A percentile compares a stretch with the other conserved stretches of the same genome.
phyloP scores from a whole-genome alignment of 177 flowering plant genomes.

The Vitis hybrid region DNA sequence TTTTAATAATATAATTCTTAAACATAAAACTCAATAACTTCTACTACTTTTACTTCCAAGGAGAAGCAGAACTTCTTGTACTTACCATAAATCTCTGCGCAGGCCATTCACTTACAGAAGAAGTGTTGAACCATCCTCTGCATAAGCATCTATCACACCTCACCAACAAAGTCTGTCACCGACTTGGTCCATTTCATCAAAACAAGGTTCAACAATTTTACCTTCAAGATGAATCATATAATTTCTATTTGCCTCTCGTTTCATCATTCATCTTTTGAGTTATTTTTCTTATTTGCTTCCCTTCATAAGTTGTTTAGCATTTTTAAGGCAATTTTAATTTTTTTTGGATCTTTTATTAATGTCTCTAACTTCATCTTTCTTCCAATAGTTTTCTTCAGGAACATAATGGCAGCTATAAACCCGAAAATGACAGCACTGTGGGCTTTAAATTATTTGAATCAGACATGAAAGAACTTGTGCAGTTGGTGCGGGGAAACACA shows the following conservation, averaged over 20 bases:
- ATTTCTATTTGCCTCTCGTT: no score
- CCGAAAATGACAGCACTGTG: neutral
- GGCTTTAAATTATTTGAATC: conserved; percentile 30
- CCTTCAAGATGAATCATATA: no score
- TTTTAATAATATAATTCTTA: no score
- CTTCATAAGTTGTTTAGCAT: no score
- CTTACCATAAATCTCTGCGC: conserved; percentile 43
- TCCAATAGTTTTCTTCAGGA: no score
- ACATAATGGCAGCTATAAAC: conserved; percentile 1
- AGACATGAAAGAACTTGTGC: conserved; percentile 61
- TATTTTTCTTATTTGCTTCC: no score
- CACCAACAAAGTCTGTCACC: conserved; percentile 34
- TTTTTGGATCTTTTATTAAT: no score
- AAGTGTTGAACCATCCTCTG: conserved; percentile 30
- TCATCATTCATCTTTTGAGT: no score
- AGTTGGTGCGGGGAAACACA: conserved; percentile 40
- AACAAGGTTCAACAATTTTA: no score
- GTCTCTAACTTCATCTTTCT: no score
- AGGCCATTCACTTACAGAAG: conserved; percentile 28
- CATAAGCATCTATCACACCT: conserved; percentile 27
- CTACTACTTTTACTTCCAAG: conserved; percentile 2
- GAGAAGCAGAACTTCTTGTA: conserved; percentile 59
- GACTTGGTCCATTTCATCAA: conserved; percentile 19
- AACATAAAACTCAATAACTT: no score
- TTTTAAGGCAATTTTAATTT: no score